Evolutionary conservation across 176 grass and related monocot genomes (phyloP).

Genomic region (Metroxylon sagu): DNA sequence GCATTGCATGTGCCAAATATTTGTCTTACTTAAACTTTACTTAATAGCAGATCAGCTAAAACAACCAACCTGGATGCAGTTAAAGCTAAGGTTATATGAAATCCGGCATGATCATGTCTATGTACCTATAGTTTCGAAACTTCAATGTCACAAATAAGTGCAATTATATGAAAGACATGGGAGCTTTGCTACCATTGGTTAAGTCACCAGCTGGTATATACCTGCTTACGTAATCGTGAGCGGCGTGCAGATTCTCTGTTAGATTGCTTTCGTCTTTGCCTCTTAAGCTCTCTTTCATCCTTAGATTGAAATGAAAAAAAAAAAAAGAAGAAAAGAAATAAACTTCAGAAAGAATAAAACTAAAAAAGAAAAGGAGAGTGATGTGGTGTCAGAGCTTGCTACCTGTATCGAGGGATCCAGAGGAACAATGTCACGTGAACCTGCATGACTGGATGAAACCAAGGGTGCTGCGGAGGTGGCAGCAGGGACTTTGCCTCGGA

Average conservation of each 20-base stretch:
- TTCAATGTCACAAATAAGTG: too few relatives aligned
- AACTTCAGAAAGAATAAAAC: neutral
- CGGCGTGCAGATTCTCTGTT: conserved; percentile 62
- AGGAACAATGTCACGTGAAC: conserved; percentile 39
- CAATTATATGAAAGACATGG: conserved; percentile 1
- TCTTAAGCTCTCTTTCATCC: conserved; percentile 50
- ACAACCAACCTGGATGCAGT: too few relatives aligned
- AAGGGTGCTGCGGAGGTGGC: conserved; percentile 35
- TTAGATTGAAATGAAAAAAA: conserved; percentile 14
- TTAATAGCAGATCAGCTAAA: too few relatives aligned
- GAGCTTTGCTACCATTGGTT: conserved; percentile 1
- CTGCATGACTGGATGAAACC: conserved; percentile 1
- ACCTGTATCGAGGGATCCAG: conserved; percentile 44
- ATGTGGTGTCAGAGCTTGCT: conserved; percentile 1
- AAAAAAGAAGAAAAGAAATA: conserved; percentile 5
- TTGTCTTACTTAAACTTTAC: too few relatives aligned
- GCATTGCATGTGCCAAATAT: too few relatives aligned
- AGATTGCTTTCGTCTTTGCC: conserved; percentile 52
- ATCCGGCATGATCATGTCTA: too few relatives aligned
- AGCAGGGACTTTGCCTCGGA: conserved; percentile 40
- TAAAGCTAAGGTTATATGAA: too few relatives aligned
- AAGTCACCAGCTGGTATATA: conserved; percentile 13
- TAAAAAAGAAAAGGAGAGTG: neutral
- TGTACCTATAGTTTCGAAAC: too few relatives aligned
- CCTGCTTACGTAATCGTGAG: conserved; percentile 56